These are phyloP conservation scores for Orbilia oligospora DNA, from an alignment of 2,329 filamentous ascomycete species.

Conservation along the genomic window DNA sequence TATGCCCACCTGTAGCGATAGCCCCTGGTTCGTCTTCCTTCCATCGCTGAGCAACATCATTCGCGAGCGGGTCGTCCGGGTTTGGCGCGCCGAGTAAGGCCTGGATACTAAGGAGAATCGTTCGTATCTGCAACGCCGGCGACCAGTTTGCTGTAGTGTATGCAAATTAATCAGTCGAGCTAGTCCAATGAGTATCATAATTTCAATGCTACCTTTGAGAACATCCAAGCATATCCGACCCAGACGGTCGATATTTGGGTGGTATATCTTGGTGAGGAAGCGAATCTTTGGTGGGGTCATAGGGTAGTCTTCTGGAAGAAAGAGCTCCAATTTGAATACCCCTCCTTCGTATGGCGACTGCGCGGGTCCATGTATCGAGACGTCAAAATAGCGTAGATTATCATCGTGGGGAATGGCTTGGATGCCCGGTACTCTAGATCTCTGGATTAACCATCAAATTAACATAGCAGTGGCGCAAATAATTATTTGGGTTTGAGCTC, in stretches of 20 bases:
- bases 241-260: constrained; percentile 98
- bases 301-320: constrained; percentile 97
- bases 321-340: constrained; percentile 96
- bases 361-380: constrained; percentile 89
- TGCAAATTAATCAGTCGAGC: constrained; percentile 53
- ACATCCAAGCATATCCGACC: constrained; percentile 98
- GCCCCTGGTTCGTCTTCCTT: constrained; percentile 95
- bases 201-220: constrained; percentile 81
- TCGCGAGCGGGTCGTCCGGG: constrained; percentile 97
- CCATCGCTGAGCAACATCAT: constrained; percentile 97
- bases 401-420: constrained; percentile 96
- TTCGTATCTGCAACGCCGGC: constrained; percentile 95
- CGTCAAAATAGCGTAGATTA: constrained; percentile 97
- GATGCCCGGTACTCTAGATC: constrained; percentile 88
- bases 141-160: constrained; percentile 89
- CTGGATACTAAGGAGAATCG: constrained; percentile 98
- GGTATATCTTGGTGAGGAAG: constrained; percentile 98
- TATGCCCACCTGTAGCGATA: constrained; percentile 82
- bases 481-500: constrained; percentile 67
- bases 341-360: constrained; percentile 72
- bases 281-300: constrained; percentile 99
- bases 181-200: neutral
- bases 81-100: constrained; percentile 95
- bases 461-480: constrained; percentile 4
- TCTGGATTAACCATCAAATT: constrained; percentile 34